Evolutionary conservation across 2,329 filamentous ascomycete genomes (phyloP).

Genomic region (Geosmithia putterillii): DNA sequence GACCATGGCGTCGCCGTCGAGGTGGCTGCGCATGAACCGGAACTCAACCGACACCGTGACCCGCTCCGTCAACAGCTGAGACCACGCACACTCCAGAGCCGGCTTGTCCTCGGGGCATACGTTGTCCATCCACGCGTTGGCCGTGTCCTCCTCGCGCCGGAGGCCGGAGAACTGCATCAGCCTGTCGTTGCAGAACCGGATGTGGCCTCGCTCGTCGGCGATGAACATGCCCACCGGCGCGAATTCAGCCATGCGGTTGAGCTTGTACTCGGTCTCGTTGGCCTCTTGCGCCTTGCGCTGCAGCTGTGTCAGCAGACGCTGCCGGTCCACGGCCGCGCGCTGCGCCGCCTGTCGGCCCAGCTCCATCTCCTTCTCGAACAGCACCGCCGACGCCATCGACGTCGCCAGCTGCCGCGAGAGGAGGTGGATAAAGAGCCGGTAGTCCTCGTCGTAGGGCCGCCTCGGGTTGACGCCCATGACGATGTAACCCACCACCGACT

Average conservation of each 20-base stretch:
- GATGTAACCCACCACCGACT: slow-evolving; percentile 64
- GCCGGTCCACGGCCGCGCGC: slow-evolving; percentile 62
- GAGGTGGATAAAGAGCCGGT: slow-evolving; percentile 64
- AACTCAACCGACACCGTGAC: slow-evolving; percentile 60
- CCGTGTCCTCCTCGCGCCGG: slow-evolving; percentile 42
- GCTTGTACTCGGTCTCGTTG: slow-evolving; percentile 60
- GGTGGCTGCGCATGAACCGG: slow-evolving; percentile 58
- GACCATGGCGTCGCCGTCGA: slow-evolving; percentile 44
- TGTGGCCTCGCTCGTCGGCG: slow-evolving; percentile 55
- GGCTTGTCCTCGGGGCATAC: slow-evolving; percentile 54
- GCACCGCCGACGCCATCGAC: slow-evolving; percentile 66
- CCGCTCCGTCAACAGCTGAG: slow-evolving; percentile 46
- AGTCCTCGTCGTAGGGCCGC: slow-evolving; percentile 69
- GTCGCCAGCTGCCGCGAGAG: slow-evolving; percentile 66
- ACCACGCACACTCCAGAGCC: slow-evolving; percentile 49
- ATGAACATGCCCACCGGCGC: slow-evolving; percentile 80
- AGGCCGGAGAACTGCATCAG: slow-evolving; percentile 63
- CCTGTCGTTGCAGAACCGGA: slow-evolving; percentile 73
- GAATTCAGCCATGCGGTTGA: slow-evolving; percentile 75
- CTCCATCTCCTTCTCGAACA: slow-evolving; percentile 75
- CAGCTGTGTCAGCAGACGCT: slow-evolving; percentile 66
- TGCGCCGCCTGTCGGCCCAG: slow-evolving; percentile 62
- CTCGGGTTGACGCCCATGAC: slow-evolving; percentile 69
- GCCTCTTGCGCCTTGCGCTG: slow-evolving; percentile 51
- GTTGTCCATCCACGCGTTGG: slow-evolving; percentile 60